Conservation (phyloP, 2,329 filamentous ascomycete genomes). For the Sporothrix inflata region DNA sequence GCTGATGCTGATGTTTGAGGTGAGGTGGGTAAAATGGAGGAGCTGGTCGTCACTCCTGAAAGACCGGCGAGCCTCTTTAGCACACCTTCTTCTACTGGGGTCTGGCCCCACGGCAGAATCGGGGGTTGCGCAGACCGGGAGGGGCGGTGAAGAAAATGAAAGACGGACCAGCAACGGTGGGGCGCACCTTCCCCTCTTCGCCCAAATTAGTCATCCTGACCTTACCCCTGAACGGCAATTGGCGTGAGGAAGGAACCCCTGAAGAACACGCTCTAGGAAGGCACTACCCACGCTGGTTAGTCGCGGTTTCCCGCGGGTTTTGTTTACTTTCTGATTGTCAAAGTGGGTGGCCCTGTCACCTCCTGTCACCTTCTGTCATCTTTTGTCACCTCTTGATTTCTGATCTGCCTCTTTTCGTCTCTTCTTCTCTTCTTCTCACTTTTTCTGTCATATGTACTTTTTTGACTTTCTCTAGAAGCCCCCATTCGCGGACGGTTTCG, state of each 20-base stretch:
- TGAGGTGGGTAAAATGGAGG: background rate
- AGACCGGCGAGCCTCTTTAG: background rate
- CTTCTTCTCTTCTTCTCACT: background rate
- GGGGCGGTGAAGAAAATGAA: conserved; percentile 5
- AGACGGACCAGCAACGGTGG: background rate
- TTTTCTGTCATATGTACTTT: background rate
- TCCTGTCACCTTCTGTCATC: background rate
- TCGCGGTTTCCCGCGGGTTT: conserved; percentile 11
- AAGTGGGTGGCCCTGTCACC: too few species aligned
- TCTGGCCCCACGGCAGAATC: conserved; percentile 23
- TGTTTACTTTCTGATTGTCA: conserved; percentile 19
- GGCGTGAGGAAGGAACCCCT: background rate
- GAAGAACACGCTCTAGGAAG: background rate
- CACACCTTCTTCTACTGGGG: background rate
- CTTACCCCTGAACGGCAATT: conserved; percentile 1
- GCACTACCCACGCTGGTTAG: background rate
- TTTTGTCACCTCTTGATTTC: background rate
- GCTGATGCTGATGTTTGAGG: background rate
- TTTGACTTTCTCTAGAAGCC: background rate
- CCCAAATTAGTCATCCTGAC: conserved; percentile 13
- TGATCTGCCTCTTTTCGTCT: background rate
- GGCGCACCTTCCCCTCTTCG: background rate
- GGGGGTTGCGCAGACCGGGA: background rate
- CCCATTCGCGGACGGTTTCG: background rate
- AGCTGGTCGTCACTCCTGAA: conserved; percentile 10